A percentile compares a stretch with the other conserved stretches of the same genome.
These are phyloP conservation scores for Pelargonium nanum DNA, from an alignment of 345 rosid species.

Conservation along the genomic window DNA sequence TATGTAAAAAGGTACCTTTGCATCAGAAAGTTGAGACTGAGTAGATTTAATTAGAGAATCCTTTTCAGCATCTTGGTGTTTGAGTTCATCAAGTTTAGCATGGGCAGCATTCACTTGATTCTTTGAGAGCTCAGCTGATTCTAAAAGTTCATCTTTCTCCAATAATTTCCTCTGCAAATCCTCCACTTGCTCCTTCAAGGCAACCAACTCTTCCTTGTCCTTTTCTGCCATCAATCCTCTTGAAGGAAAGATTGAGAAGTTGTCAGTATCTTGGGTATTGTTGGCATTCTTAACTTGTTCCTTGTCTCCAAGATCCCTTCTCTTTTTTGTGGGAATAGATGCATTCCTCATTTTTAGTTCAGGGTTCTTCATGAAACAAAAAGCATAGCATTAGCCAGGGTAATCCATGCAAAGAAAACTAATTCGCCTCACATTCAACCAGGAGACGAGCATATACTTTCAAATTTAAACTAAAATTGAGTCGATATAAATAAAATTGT, in stretches of 20 bases:
- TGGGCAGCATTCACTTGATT: conserved; percentile 39
- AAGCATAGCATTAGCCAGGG: neutral
- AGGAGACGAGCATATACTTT: neutral
- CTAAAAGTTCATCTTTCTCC: conserved; percentile 83
- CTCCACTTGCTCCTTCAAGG: conserved; percentile 60
- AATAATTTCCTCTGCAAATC: conserved; percentile 55
- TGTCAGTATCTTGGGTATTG: conserved; percentile 40
- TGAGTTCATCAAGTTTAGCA: conserved; percentile 47
- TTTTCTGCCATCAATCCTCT: conserved; percentile 43
- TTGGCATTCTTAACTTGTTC: conserved; percentile 27
- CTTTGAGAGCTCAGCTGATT: conserved; percentile 46
- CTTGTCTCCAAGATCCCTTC: conserved; percentile 41
- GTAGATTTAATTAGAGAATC: conserved; percentile 55
- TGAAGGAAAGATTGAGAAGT: conserved; percentile 31
- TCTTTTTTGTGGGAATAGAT: conserved; percentile 54
- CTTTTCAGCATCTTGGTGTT: conserved; percentile 48
- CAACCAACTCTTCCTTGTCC: conserved; percentile 47
- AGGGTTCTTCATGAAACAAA: conserved; percentile 20
- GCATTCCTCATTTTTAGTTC: conserved; percentile 55
- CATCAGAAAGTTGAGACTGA: conserved; percentile 71
- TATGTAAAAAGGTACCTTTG: conserved; percentile 44
- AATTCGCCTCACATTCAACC: neutral
- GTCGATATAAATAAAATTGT: no score
- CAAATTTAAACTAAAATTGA: neutral
- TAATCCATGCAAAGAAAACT: neutral